Evolutionary conservation across 1,284 basidiomycete genomes (phyloP).

Genomic region (Pseudozyma tsukubaensis): DNA sequence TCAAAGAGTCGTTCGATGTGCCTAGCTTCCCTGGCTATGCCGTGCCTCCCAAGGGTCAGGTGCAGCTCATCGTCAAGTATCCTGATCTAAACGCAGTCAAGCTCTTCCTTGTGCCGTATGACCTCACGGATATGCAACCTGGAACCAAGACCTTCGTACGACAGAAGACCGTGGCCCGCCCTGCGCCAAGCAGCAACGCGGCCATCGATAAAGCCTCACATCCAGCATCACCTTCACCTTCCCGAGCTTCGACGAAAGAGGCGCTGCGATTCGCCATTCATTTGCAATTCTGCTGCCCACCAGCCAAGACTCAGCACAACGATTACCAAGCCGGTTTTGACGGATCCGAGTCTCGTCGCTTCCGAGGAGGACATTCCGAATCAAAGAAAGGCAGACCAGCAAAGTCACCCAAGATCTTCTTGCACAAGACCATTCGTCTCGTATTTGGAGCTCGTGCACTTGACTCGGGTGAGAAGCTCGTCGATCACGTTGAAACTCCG

Average conservation of each 20-base stretch:
- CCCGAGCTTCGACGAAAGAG: constrained; percentile 26
- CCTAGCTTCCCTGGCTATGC: constrained; percentile 71
- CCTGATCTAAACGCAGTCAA: constrained; percentile 70
- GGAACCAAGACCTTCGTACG: constrained; percentile 61
- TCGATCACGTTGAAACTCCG: constrained; percentile 53
- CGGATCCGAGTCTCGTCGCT: constrained; percentile 13
- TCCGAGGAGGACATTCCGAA: constrained; percentile 2
- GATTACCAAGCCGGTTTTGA: constrained; percentile 31
- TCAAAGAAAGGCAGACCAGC: constrained; percentile 1
- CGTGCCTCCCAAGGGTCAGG: constrained; percentile 71
- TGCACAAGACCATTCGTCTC: constrained; percentile 59
- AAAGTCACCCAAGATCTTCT: constrained; percentile 42
- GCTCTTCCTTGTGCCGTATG: constrained; percentile 72
- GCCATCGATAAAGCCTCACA: background rate
- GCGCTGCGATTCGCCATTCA: constrained; percentile 62
- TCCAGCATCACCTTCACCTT: constrained; percentile 5
- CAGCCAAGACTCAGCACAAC: constrained; percentile 13
- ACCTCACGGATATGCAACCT: constrained; percentile 69
- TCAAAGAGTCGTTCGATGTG: constrained; percentile 5
- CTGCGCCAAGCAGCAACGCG: background rate
- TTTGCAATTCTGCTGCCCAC: constrained; percentile 56
- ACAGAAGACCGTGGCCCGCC: constrained; percentile 47
- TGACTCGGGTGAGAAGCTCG: constrained; percentile 51
- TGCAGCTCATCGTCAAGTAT: constrained; percentile 72
- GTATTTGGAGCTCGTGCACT: constrained; percentile 57